Evolutionary conservation across 176 grass and related monocot genomes (phyloP).

Genomic region (Bolboschoenus planiculmis): DNA sequence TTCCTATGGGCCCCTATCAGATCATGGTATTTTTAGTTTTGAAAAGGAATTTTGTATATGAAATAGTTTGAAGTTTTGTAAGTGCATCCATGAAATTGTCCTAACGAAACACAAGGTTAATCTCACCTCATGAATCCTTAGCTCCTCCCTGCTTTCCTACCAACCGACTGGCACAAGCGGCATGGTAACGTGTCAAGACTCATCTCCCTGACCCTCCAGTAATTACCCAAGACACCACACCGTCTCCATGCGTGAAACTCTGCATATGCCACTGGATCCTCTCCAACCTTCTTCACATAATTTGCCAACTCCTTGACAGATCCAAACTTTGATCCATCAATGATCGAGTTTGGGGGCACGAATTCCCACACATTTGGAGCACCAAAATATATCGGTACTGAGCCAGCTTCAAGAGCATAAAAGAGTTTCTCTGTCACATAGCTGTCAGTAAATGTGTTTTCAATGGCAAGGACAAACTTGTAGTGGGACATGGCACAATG

Average conservation of each 20-base stretch:
- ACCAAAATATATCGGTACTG: slow-evolving; percentile 91
- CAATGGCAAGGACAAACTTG: slow-evolving; percentile 95
- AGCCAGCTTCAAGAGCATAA: slow-evolving; percentile 76
- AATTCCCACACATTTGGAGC: slow-evolving; percentile 83
- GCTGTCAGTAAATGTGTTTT: slow-evolving; percentile 75
- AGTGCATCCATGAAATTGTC: background rate
- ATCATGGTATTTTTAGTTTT: background rate
- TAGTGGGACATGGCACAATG: slow-evolving; percentile 92
- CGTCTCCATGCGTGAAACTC: slow-evolving; percentile 95
- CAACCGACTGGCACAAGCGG: slow-evolving; percentile 67
- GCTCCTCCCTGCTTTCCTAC: slow-evolving; percentile 60
- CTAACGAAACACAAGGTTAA: background rate
- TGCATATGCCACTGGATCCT: slow-evolving; percentile 71
- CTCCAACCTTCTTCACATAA: slow-evolving; percentile 65
- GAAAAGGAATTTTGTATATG: background rate
- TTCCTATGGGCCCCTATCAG: background rate
- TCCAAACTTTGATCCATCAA: slow-evolving; percentile 77
- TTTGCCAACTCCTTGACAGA: slow-evolving; percentile 55
- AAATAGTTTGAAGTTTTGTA: background rate
- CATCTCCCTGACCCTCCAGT: slow-evolving; percentile 58
- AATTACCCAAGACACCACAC: slow-evolving; percentile 71
- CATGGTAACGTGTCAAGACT: slow-evolving; percentile 82
- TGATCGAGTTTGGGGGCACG: slow-evolving; percentile 74
- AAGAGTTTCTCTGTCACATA: slow-evolving; percentile 93
- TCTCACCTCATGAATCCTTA: slow-evolving; percentile 41